Conservation (phyloP, 352 stramenopile genomes). For the Pythium apleroticum region DNA sequence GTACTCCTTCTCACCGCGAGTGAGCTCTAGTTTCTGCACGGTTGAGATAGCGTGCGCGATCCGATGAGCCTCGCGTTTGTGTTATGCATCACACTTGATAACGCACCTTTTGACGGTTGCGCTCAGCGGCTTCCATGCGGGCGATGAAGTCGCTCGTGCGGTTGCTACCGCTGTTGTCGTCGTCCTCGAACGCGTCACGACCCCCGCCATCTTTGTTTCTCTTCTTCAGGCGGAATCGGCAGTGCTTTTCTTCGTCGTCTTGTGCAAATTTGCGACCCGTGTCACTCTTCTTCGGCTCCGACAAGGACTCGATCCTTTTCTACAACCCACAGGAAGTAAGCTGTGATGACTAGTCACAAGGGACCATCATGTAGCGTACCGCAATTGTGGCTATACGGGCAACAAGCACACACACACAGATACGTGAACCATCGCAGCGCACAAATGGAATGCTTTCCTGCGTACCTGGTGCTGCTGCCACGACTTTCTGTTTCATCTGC, state of each 20-base stretch:
- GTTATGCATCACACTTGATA: not conserved
- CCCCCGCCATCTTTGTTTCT: slow-evolving; percentile 28
- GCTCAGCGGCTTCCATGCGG: slow-evolving; percentile 77
- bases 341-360: not conserved
- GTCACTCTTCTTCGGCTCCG: slow-evolving; percentile 45
- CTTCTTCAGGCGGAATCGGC: slow-evolving; percentile 54
- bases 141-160: slow-evolving; percentile 52
- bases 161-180: slow-evolving; percentile 31
- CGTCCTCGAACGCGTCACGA: slow-evolving; percentile 32
- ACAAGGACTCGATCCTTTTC: slow-evolving; percentile 67
- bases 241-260: slow-evolving; percentile 75
- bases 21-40: slow-evolving; percentile 67
- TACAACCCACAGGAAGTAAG: slow-evolving; percentile 17
- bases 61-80: not conserved
- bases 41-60: not conserved
- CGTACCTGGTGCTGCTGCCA: slow-evolving; percentile 46
- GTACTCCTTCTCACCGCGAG: slow-evolving; percentile 77
- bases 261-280: slow-evolving; percentile 55
- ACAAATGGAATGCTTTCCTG: no score
- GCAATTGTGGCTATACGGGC: slow-evolving; percentile 11
- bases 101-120: slow-evolving; percentile 71
- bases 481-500: slow-evolving; percentile 49
- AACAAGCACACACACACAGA: not conserved
- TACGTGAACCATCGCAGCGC: no score
- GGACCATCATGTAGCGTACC: not conserved